Conservation (phyloP, 2,329 filamentous ascomycete genomes). For the Zopfia rhizophila region DNA sequence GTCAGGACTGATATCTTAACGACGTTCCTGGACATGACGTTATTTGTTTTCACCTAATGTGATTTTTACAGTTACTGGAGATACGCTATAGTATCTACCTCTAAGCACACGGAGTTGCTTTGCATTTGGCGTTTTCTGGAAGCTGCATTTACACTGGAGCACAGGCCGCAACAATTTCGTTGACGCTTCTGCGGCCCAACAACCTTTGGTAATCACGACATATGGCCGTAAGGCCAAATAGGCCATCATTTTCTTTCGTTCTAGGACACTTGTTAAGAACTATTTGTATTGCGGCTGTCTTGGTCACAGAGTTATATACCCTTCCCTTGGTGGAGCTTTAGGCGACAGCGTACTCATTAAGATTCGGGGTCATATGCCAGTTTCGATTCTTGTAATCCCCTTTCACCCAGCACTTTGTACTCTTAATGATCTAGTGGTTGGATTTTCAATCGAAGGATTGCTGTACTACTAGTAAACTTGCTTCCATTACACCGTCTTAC, state of each 20-base stretch:
- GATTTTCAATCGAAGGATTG: conserved; percentile 16
- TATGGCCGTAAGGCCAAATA: not conserved
- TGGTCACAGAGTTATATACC: conserved; percentile 34
- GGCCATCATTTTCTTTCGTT: conserved; percentile 13
- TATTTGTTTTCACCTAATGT: conserved; percentile 14
- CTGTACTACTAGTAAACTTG: conserved; percentile 9
- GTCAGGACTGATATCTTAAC: conserved; percentile 30
- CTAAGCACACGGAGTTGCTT: conserved; percentile 1
- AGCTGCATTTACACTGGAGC: conserved; percentile 20
- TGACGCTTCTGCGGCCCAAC: not conserved
- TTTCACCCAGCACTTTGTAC: conserved; percentile 8
- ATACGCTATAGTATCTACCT: conserved; percentile 1
- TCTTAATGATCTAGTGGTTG: conserved; percentile 26
- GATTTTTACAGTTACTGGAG: conserved; percentile 2
- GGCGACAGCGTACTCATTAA: conserved; percentile 8
- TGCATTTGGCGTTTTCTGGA: conserved; percentile 19
- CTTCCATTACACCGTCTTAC: not conserved
- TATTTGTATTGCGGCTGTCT: conserved; percentile 14
- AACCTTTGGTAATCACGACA: not conserved
- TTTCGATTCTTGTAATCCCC: conserved; percentile 12
- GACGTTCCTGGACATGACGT: conserved; percentile 19
- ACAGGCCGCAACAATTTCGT: conserved; percentile 4
- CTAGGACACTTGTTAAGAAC: conserved; percentile 14
- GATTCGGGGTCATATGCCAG: conserved; percentile 2
- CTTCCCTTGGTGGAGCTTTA: conserved; percentile 21